Evolutionary conservation across 2,329 filamentous ascomycete genomes (phyloP).

Genomic region (Beauveria sp.): DNA sequence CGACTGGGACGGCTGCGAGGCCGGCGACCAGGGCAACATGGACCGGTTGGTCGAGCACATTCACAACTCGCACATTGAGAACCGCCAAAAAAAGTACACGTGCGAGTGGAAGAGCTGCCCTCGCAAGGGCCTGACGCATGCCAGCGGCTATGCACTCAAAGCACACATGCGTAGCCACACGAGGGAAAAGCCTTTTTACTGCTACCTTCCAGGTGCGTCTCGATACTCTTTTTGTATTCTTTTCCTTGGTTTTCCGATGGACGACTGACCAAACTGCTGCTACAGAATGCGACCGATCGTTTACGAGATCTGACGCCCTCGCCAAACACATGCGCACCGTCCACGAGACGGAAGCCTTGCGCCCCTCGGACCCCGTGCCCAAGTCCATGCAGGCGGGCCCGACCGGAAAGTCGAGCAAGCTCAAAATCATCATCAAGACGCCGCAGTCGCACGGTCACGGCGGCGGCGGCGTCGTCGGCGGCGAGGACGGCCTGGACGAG

Average conservation of each 20-base stretch:
- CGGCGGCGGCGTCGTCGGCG: conserved; percentile 39
- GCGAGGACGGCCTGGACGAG: conserved; percentile 41
- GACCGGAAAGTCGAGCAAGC: conserved; percentile 40
- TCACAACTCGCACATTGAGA: conserved; percentile 90
- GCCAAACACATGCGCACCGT: conserved; percentile 99
- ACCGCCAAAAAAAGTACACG: conserved; percentile 91
- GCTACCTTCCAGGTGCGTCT: conserved; percentile 73
- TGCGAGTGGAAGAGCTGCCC: conserved; percentile 93
- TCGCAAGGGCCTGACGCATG: conserved; percentile 83
- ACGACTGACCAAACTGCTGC: conserved; percentile 12
- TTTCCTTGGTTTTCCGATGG: background rate
- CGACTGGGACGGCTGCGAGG: conserved; percentile 68
- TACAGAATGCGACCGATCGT: conserved; percentile 90
- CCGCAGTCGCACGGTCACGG: conserved; percentile 49
- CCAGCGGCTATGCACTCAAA: conserved; percentile 89
- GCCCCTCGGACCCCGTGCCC: conserved; percentile 68
- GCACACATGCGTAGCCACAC: conserved; percentile 98
- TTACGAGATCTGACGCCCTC: conserved; percentile 89
- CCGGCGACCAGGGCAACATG: conserved; percentile 70
- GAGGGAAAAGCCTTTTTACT: conserved; percentile 97
- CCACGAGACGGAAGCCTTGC: conserved; percentile 89
- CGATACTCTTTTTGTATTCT: background rate
- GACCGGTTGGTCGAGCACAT: conserved; percentile 75
- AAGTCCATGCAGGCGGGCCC: conserved; percentile 53
- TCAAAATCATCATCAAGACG: conserved; percentile 59